Evolutionary conservation across 345 rosid genomes (phyloP).

Genomic region (Tarenaya hassleriana): DNA sequence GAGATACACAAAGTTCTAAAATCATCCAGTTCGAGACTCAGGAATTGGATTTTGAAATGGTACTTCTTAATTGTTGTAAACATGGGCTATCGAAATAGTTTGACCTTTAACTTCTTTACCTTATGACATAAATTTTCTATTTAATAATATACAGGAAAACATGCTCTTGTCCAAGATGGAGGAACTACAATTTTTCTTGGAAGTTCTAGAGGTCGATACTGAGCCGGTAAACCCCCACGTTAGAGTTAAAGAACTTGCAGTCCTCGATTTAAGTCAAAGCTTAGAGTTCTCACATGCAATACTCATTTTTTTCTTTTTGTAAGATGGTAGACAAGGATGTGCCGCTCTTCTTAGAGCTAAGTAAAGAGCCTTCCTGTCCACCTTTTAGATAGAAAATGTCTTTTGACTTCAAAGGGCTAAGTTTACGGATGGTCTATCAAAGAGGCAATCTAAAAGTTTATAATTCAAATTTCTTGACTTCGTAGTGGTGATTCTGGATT

Average conservation of each 20-base stretch:
- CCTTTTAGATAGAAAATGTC: constrained; percentile 9
- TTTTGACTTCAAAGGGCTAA: constrained; percentile 2
- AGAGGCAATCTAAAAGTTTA: not conserved
- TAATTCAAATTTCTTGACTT: not conserved
- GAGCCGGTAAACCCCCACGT: constrained; percentile 33
- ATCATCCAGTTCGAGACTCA: constrained; percentile 55
- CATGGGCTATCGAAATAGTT: constrained; percentile 1
- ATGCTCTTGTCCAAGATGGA: constrained; percentile 27
- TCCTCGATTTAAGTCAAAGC: not conserved
- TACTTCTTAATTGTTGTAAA: constrained; percentile 24
- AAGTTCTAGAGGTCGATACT: constrained; percentile 35
- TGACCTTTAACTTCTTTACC: constrained; percentile 6
- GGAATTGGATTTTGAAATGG: constrained; percentile 46
- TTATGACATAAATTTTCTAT: not conserved
- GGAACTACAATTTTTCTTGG: constrained; percentile 32
- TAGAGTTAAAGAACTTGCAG: not conserved
- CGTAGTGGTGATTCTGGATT: constrained; percentile 5
- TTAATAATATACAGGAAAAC: constrained; percentile 35
- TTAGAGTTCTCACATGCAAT: not conserved
- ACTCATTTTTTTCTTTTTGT: constrained; percentile 15
- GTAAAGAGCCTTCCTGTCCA: not conserved
- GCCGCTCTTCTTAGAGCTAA: constrained; percentile 2
- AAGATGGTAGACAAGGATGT: constrained; percentile 1
- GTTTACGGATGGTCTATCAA: not conserved
- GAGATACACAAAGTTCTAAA: constrained; percentile 19